Base-by-base conservation (phyloP, 768 basidiomycete species). In the Goffeauzyma gilvescens region DNA sequence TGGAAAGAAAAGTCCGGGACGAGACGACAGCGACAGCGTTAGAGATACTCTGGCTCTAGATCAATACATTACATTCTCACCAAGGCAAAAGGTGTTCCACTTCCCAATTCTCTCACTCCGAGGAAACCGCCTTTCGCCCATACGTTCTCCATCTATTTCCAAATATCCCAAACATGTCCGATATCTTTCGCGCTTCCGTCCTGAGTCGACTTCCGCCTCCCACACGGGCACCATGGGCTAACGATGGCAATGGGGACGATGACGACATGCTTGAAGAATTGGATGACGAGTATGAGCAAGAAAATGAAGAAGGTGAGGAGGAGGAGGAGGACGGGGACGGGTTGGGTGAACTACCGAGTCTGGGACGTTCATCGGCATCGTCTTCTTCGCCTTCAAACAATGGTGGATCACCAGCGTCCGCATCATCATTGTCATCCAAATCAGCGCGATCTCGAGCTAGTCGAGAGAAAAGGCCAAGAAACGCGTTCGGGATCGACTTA, bases 201-300 rank as follows among this genome's bases (percentile, higher is more conserved):
- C 32, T 58, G 32, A 59, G 57, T 37, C 50, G 54, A 18, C 42
- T 59, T 32, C 58, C 62, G 37, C 56, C 60, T 2, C 51, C 57
- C 1, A 61, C 59, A 4, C 26, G 46, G 42, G 62, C 59, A 26
- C 62, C 62, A 1, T 63, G 62, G 62, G 58, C 59, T 0, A 45
- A 46, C 2, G 45, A 37, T 6, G 20, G 15, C 20, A 32, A 8
- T 12, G 36, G 8, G 18, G 41, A 44, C 6, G 15, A 41, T 12
- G 40, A 85, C 56, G 41, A 82, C 59, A 69, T 85, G 69, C 56
- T 83, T 69, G 1, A 81, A 76, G 45, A 84, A 68, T 55, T 83
- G 78, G 26, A 84, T 66, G 42, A 78, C n/a, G 54, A 46, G 12
- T 51, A 39, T 0, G 60, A 43, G 3, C 30, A 39, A 6, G 24